Evolutionary conservation across 306 rosid genomes (phyloP).

Genomic region (Morella rubra): DNA sequence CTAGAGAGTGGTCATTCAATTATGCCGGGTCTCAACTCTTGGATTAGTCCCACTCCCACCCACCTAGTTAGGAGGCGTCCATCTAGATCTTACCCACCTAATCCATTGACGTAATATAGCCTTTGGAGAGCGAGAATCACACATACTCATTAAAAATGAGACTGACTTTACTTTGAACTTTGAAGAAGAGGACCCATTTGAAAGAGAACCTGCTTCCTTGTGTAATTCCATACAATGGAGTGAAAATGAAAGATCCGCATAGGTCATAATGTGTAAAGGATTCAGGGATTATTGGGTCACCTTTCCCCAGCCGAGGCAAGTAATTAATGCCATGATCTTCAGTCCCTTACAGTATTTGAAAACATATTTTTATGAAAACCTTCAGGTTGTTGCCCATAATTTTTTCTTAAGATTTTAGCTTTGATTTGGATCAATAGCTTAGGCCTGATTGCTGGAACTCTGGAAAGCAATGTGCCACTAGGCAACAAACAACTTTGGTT

Average conservation of each 20-base stretch:
- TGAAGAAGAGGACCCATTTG: conserved; percentile 32
- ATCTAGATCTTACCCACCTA: conserved; percentile 12
- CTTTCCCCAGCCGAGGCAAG: neutral
- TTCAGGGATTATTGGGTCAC: conserved; percentile 13
- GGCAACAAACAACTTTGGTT: neutral
- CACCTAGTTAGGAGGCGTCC: conserved; percentile 17
- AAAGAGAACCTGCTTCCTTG: conserved; percentile 14
- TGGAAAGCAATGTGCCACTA: neutral
- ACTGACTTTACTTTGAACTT: conserved; percentile 35
- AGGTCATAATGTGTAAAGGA: neutral
- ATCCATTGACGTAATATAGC: conserved; percentile 1
- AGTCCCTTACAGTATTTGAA: conserved; percentile 10
- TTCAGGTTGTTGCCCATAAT: neutral
- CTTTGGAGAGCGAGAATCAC: conserved; percentile 22
- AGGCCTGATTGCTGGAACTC: neutral
- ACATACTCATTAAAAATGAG: conserved; percentile 22
- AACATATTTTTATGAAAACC: neutral
- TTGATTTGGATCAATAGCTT: neutral
- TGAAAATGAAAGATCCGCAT: conserved; percentile 40
- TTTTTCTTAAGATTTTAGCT: neutral
- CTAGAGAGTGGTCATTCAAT: conserved; percentile 7
- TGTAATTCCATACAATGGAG: conserved; percentile 13
- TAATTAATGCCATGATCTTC: neutral
- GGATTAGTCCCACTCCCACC: conserved; percentile 27
- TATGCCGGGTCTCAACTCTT: conserved; percentile 10